Conservation (phyloP, 495 filamentous ascomycete genomes). For the Penicillium canescens region DNA sequence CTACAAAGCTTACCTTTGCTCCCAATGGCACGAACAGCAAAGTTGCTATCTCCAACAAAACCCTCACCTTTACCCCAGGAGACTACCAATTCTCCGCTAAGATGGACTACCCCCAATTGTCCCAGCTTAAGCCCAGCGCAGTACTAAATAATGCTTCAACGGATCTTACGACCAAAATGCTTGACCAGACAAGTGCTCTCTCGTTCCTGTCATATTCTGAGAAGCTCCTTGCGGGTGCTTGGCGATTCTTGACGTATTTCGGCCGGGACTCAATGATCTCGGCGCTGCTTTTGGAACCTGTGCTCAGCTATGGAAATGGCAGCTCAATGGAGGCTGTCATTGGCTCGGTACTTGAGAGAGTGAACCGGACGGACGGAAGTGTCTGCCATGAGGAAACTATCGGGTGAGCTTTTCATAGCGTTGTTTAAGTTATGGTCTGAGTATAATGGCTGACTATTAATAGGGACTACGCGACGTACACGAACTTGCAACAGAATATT, state of each 20-base stretch:
- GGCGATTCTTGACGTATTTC: conserved; percentile 69
- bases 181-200: conserved; percentile 51
- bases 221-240: conserved; percentile 64
- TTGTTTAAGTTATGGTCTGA: too few relatives aligned
- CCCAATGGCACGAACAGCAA: conserved; percentile 20
- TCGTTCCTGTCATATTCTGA: conserved; percentile 63
- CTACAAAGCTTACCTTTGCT: conserved; percentile 43
- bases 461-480: conserved; percentile 61
- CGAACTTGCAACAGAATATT: conserved; percentile 54
- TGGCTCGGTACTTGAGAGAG: conserved; percentile 56
- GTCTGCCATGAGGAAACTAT: conserved; percentile 68
- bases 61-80: conserved; percentile 47
- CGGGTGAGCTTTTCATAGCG: conserved; percentile 34
- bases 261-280: conserved; percentile 65
- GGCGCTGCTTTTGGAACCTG: conserved; percentile 54
- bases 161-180: conserved; percentile 42
- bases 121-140: conserved; percentile 46
- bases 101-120: conserved; percentile 62
- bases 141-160: conserved; percentile 50
- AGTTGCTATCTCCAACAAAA: conserved; percentile 39
- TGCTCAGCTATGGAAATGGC: conserved; percentile 56
- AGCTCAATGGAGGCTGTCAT: conserved; percentile 63
- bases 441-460: too few relatives aligned
- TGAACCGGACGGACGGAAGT: conserved; percentile 58
- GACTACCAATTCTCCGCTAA: conserved; percentile 59